A percentile compares a stretch with the other conserved stretches of the same genome.
Evolutionary conservation across 257 asterid species (phyloP).

Genomic region (Ehretia macrophylla): DNA sequence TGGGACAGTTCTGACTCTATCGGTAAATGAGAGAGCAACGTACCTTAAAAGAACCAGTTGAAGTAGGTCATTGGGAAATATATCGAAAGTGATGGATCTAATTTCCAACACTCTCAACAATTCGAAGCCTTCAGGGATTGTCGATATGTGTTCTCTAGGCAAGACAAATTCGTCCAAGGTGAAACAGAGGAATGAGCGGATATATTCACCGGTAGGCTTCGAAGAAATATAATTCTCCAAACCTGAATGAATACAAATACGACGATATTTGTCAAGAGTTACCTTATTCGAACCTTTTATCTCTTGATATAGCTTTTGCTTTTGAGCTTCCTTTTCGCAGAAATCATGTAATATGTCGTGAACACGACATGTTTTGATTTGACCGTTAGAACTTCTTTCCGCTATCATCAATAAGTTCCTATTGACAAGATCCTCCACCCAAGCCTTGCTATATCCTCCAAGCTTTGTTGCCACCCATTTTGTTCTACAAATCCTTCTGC

Average conservation of each 20-base stretch:
- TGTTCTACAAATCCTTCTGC: conserved; percentile 43
- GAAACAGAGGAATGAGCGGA: conserved; percentile 40
- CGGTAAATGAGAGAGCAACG: conserved; percentile 17
- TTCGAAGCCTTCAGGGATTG: conserved; percentile 25
- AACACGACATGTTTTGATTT: conserved; percentile 36
- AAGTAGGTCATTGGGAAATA: conserved; percentile 19
- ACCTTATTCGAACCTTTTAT: conserved; percentile 11
- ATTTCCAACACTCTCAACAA: conserved; percentile 26
- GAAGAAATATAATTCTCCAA: conserved; percentile 15
- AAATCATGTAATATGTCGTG: conserved; percentile 36
- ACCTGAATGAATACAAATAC: conserved; percentile 34
- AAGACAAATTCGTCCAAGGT: conserved; percentile 14
- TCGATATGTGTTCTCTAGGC: conserved; percentile 13
- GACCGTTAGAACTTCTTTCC: conserved; percentile 20
- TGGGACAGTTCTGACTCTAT: background rate
- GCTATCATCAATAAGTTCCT: conserved; percentile 41
- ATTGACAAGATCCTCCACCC: conserved; percentile 30
- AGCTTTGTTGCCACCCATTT: background rate
- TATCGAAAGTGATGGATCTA: conserved; percentile 21
- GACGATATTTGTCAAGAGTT: conserved; percentile 24
- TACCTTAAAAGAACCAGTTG: conserved; percentile 23
- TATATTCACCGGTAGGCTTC: conserved; percentile 6
- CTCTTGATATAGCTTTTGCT: conserved; percentile 37
- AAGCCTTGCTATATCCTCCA: conserved; percentile 36
- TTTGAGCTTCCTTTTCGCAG: conserved; percentile 31